Evolutionary conservation across 1,139 yeast genomes (phyloP).

Genomic region (Meyerozyma smithsonii): DNA sequence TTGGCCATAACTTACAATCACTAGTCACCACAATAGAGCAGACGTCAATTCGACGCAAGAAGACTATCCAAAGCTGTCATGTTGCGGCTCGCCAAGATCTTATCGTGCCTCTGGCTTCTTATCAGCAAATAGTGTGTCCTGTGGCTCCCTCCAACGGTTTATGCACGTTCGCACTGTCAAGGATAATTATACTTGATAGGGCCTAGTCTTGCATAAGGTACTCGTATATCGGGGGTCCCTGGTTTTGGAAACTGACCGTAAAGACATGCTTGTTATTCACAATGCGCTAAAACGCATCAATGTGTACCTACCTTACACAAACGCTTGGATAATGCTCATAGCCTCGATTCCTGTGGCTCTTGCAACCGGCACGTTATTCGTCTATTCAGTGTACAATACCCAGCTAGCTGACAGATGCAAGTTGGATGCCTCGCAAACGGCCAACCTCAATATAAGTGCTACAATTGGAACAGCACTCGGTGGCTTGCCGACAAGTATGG

Average conservation of each 20-base stretch:
- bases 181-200: neutral
- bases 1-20: no score
- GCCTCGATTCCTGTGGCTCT: constrained; percentile 29
- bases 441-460: constrained; percentile 27
- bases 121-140: no score
- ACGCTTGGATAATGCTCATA: neutral
- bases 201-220: no score
- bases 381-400: constrained; percentile 30
- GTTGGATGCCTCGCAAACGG: constrained; percentile 24
- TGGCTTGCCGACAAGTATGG: constrained; percentile 31
- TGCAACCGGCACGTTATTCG: constrained; percentile 31
- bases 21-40: no score
- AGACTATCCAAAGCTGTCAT: no score
- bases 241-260: neutral
- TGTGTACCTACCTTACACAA: constrained; percentile 1
- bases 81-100: no score
- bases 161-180: neutral
- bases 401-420: constrained; percentile 28
- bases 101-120: no score
- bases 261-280: neutral
- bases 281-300: neutral
- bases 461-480: constrained; percentile 32
- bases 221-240: no score
- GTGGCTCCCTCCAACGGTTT: neutral
- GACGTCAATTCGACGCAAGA: no score